Evolutionary conservation across 1,139 yeast genomes (phyloP).

Genomic region (Groenewaldozyma sp.): DNA sequence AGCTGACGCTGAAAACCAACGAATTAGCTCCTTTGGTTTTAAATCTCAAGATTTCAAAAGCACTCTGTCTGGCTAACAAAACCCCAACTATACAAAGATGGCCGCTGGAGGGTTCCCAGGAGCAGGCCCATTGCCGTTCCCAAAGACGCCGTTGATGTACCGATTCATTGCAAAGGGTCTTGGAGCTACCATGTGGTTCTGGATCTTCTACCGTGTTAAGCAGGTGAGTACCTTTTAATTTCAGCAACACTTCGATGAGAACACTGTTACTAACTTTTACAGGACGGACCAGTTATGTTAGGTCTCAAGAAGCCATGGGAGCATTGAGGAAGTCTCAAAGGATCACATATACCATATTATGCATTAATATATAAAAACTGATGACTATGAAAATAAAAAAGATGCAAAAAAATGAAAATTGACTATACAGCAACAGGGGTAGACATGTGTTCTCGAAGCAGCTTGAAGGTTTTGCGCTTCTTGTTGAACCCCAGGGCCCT

Average conservation of each 20-base stretch:
- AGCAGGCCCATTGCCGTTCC: conserved; percentile 30
- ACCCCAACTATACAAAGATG: too few species aligned
- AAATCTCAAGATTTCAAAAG: too few species aligned
- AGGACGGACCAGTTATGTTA: conserved; percentile 33
- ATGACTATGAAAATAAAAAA: too few species aligned
- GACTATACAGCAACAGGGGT: background rate
- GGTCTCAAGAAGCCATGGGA: conserved; percentile 39
- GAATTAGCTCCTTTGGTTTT: too few species aligned
- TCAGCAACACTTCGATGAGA: background rate
- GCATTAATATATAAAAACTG: too few species aligned
- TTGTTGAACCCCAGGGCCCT: conserved; percentile 22
- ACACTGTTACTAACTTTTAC: too few species aligned
- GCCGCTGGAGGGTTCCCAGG: conserved; percentile 26
- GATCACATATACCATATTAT: conserved; percentile 18
- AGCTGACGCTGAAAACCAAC: too few species aligned
- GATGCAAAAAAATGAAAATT: too few species aligned
- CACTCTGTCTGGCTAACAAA: too few species aligned
- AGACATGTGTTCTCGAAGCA: conserved; percentile 16
- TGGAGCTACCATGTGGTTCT: conserved; percentile 85
- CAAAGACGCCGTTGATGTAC: conserved; percentile 31
- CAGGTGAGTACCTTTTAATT: conserved; percentile 38
- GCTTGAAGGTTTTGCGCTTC: conserved; percentile 29
- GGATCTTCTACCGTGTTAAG: conserved; percentile 69
- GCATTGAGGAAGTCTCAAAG: conserved; percentile 18
- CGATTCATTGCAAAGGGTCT: conserved; percentile 53